Evolutionary conservation across 1,284 basidiomycete species (phyloP), one percentile per base, ranked within the genome.

Genomic region (Cutaneotrichosporon arboriforme): DNA sequence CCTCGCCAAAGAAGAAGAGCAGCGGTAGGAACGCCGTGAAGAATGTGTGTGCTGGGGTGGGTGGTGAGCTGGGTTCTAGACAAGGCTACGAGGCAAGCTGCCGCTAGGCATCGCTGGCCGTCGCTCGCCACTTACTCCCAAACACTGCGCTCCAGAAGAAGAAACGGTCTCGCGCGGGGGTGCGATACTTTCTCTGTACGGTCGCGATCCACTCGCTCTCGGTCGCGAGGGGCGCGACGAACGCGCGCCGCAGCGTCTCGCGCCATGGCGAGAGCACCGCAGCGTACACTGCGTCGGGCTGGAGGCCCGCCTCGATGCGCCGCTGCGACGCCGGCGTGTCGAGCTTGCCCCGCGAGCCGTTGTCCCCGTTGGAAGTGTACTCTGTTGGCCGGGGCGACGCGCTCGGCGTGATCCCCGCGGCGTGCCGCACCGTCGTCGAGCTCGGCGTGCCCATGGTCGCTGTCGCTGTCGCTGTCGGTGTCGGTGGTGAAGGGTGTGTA

Each of bases 121-220:
- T 12, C 17, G 13, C n/a, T 5, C n/a, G 10, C 15, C 1, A 66
- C 72, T 65, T 47, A 73, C 73, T 90, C 0, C 90, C 90, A 43
- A 96, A 81, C 0, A 89, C 80, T 1, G 90, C 91, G 0, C 89
- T 87, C 70, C 93, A 90, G 54, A 94, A 84, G 69, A 98, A 97
- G 69, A 89, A 97, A 1, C 77, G 78, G 73, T 98, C 93, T 18
- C 90, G 76, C 76, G 81, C 84, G 1, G 86, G 83, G 1, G 79
- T 81, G 23, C 89, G 81, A 14, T 62, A 50, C 67, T 79, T 46
- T 50, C 82, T 84, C 82, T 93, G 91, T 78, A 90, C 81, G 23
- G 69, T 75, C 1, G 83, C 85, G 53, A 94, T 79, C 48, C 83
- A 68, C 51, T 76, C 68, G 33, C 84, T 87, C 77, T 94, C 90